phyloP scores from a whole-genome alignment of 345 rosid genomes.

The Gossypium raimondii region DNA sequence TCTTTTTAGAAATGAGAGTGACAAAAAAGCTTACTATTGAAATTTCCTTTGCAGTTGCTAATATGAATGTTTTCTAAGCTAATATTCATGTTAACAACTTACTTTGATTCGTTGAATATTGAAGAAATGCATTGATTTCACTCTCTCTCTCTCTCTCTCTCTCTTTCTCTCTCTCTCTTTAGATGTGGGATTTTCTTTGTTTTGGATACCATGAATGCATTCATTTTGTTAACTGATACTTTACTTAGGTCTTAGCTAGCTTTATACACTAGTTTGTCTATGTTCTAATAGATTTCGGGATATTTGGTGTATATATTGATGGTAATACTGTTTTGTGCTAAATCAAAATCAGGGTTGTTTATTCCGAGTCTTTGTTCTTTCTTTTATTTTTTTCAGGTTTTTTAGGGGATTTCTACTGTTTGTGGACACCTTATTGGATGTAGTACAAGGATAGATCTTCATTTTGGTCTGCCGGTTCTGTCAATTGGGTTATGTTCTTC shows the following conservation, averaged over 20 bases:
- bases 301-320: neutral
- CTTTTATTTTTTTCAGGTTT: conserved; percentile 25
- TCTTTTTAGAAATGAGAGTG: neutral
- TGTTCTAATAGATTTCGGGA: neutral
- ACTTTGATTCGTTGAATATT: conserved; percentile 14
- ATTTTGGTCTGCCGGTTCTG: neutral
- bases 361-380: neutral
- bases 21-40: neutral
- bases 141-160: neutral
- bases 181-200: neutral
- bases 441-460: conserved; percentile 13
- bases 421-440: conserved; percentile 12
- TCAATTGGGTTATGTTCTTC: neutral
- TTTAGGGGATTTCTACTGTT: neutral
- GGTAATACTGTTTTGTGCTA: neutral
- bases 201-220: neutral
- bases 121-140: conserved; percentile 2
- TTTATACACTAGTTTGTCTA: neutral
- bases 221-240: neutral
- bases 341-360: neutral
- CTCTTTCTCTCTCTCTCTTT: neutral
- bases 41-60: conserved; percentile 21
- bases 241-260: neutral
- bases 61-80: conserved; percentile 8
- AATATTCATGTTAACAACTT: neutral